phyloP scores from a whole-genome alignment of 2,329 filamentous ascomycete species.

The Microdochium trichocladiopsis region DNA sequence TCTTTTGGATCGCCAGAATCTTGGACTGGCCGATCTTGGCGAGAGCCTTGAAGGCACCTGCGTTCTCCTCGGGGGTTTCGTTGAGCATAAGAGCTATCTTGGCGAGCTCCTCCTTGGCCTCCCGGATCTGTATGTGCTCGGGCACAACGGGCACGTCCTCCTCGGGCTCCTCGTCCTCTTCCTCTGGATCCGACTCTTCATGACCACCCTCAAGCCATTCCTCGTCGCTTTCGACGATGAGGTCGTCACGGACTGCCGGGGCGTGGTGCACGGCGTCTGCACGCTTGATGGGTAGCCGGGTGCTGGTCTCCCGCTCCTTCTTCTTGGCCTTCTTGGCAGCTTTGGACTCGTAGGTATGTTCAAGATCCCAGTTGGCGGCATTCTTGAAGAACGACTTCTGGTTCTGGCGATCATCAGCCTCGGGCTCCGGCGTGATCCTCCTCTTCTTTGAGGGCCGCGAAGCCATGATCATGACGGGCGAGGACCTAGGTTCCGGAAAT shows the following conservation, averaged over 20 bases:
- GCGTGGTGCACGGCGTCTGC: conserved; percentile 66
- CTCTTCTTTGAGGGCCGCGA: conserved; percentile 47
- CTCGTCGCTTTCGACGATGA: conserved; percentile 50
- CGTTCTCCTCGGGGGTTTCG: conserved; percentile 88
- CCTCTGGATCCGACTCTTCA: conserved; percentile 42
- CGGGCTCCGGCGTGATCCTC: conserved; percentile 44
- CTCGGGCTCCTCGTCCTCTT: conserved; percentile 26
- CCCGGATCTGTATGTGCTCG: conserved; percentile 69
- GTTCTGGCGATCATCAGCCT: conserved; percentile 40
- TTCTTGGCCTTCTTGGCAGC: conserved; percentile 66
- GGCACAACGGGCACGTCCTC: conserved; percentile 51
- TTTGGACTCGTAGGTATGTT: conserved; percentile 81
- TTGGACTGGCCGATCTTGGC: conserved; percentile 65
- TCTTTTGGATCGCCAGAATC: conserved; percentile 71
- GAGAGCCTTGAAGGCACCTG: conserved; percentile 69
- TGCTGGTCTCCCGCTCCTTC: conserved; percentile 57
- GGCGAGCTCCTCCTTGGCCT: conserved; percentile 89
- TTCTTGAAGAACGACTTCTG: conserved; percentile 64
- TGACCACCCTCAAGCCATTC: conserved; percentile 58
- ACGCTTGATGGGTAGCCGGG: conserved; percentile 79
- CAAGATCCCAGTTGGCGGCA: conserved; percentile 80
- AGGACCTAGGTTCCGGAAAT: too few relatives aligned
- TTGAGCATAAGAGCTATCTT: conserved; percentile 75
- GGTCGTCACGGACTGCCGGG: conserved; percentile 46
- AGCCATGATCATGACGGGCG: conserved; percentile 28